Evolutionary conservation across 257 asterid species (phyloP).

Genomic region (Plectranthus barbatus): DNA sequence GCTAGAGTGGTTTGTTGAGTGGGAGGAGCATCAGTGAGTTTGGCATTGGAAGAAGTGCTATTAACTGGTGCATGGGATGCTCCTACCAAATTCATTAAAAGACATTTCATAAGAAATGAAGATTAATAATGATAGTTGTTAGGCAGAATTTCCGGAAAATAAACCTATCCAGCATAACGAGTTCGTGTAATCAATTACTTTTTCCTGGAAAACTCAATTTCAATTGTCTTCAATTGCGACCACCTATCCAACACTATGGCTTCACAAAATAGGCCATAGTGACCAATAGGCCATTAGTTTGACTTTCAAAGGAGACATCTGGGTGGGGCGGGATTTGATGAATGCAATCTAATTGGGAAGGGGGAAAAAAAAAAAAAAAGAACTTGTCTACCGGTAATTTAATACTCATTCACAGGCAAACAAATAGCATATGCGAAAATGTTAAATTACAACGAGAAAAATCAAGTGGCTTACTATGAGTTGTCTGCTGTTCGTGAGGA

Average conservation of each 20-base stretch:
- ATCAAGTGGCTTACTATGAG: slow-evolving; percentile 18
- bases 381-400: background rate
- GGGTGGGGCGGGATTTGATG: too few relatives aligned
- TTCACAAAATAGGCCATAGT: background rate
- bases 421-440: background rate
- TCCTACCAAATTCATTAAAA: slow-evolving; percentile 13
- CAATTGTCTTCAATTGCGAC: background rate
- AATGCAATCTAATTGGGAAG: too few relatives aligned
- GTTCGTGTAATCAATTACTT: background rate
- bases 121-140: background rate
- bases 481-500: slow-evolving; percentile 32
- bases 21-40: slow-evolving; percentile 27
- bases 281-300: too few relatives aligned
- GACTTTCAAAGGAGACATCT: too few relatives aligned
- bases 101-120: background rate
- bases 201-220: background rate
- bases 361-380: too few relatives aligned
- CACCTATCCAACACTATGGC: background rate
- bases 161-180: background rate
- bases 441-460: background rate
- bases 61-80: slow-evolving; percentile 29
- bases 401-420: background rate
- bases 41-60: slow-evolving; percentile 22
- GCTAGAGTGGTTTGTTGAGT: slow-evolving; percentile 40
- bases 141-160: background rate